phyloP scores from a whole-genome alignment of 2,329 filamentous ascomycete genomes.

The Aureobasidium sp. region DNA sequence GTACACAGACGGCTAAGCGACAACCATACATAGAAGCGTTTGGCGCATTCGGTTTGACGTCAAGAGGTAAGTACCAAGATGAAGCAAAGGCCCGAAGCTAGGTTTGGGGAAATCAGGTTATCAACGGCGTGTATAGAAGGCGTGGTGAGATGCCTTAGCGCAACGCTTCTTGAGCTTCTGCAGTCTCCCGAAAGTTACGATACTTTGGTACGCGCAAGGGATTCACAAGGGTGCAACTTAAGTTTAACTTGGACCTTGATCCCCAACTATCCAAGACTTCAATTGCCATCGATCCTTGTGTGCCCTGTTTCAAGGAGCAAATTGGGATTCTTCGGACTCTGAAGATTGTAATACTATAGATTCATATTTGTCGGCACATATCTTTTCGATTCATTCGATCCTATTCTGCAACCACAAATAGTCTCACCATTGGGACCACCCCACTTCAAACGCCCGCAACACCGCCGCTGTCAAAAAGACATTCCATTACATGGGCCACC shows the following conservation, averaged over 20 bases:
- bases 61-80: background rate
- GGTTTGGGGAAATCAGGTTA: background rate
- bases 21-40: background rate
- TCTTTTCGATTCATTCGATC: background rate
- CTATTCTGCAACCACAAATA: background rate
- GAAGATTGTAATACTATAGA: background rate
- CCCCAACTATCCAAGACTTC: background rate
- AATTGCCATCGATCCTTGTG: background rate
- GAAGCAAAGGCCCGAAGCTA: background rate
- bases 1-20: background rate
- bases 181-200: background rate
- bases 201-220: background rate
- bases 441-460: background rate
- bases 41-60: background rate
- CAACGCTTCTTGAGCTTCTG: background rate
- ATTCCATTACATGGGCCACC: background rate
- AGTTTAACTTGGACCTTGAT: background rate
- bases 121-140: background rate
- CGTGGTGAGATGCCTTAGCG: background rate
- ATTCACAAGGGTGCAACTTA: background rate
- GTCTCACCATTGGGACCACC: background rate
- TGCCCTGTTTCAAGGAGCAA: slow-evolving; percentile 12
- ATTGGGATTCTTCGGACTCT: background rate
- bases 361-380: background rate
- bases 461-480: background rate